Evolutionary conservation across 176 grass and related monocot species (phyloP).

Genomic region (Avena eriantha): DNA sequence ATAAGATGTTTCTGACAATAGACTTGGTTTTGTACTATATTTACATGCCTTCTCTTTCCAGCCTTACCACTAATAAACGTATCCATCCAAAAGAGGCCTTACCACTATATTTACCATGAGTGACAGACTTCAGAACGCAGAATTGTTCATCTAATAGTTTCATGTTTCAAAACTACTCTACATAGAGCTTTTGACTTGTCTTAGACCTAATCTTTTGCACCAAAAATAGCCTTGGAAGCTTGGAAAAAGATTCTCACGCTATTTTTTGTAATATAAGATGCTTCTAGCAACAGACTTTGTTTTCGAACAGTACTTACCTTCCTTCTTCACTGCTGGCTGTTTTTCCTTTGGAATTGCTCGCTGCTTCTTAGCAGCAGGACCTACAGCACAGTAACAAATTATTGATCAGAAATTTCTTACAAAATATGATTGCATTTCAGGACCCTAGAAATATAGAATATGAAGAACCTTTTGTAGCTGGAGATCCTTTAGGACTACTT

Average conservation of each 20-base stretch:
- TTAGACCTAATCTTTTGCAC: neutral
- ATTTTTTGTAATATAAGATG: constrained; percentile 16
- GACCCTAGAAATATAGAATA: constrained; percentile 10
- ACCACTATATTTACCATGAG: neutral
- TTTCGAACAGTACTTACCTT: constrained; percentile 54
- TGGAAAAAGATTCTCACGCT: neutral
- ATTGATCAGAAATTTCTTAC: neutral
- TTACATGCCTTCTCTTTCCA: neutral
- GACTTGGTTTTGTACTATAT: neutral
- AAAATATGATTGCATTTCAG: neutral
- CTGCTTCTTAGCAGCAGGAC: constrained; percentile 56
- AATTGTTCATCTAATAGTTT: neutral
- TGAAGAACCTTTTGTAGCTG: constrained; percentile 61
- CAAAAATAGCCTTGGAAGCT: constrained; percentile 15
- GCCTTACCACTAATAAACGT: neutral
- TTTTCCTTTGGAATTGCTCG: constrained; percentile 42
- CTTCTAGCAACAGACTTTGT: constrained; percentile 28
- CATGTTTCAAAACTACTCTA: neutral
- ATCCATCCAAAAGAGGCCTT: neutral
- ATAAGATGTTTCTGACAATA: neutral
- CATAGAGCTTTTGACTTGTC: neutral
- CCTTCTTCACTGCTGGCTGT: constrained; percentile 56
- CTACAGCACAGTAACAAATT: constrained; percentile 45
- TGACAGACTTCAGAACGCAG: neutral
- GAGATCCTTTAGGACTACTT: constrained; percentile 53